Percentiles rank a stretch among this genome's conserved stretches.
These are phyloP conservation scores for Pleurotus ostreatus DNA, from an alignment of 768 basidiomycete species.

Conservation along the genomic window DNA sequence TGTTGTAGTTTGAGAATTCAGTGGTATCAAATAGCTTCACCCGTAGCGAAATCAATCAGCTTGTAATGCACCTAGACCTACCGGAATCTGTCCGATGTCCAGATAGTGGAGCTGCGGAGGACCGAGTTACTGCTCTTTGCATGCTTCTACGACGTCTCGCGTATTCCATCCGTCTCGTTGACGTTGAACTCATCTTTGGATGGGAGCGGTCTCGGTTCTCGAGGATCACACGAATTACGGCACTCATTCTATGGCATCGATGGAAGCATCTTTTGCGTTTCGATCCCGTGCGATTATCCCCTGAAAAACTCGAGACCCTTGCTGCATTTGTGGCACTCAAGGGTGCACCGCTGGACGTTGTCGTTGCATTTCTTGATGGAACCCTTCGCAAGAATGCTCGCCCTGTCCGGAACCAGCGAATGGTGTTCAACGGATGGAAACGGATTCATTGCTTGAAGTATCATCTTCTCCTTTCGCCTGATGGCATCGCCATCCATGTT, in stretches of 20 bases:
- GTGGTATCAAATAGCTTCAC: not conserved
- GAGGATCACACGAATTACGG: constrained; percentile 6
- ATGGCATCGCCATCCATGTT: constrained; percentile 14
- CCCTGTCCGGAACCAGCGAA: constrained; percentile 10
- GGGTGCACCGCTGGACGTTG: constrained; percentile 9
- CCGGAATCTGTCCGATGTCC: not conserved
- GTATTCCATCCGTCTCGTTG: not conserved
- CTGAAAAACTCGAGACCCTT: constrained; percentile 6
- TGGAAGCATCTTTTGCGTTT: constrained; percentile 14
- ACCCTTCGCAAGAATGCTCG: constrained; percentile 9
- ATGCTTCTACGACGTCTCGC: not conserved
- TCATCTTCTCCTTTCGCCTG: constrained; percentile 6
- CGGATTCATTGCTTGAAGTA: constrained; percentile 4
- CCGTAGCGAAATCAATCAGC: not conserved
- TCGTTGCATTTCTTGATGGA: constrained; percentile 12
- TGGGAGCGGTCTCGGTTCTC: not conserved
- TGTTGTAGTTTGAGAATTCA: not conserved
- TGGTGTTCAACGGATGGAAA: constrained; percentile 17
- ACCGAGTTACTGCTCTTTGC: not conserved
- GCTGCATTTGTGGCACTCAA: not conserved
- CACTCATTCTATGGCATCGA: constrained; percentile 8
- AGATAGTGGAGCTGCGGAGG: not conserved
- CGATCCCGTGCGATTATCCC: constrained; percentile 7
- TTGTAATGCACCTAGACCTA: not conserved
- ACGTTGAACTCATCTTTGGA: not conserved